Evolutionary conservation across 192 early-diverging fungal genomes (phyloP), one percentile per base, ranked within the genome.

Genomic region (Dissophora globulifera): DNA sequence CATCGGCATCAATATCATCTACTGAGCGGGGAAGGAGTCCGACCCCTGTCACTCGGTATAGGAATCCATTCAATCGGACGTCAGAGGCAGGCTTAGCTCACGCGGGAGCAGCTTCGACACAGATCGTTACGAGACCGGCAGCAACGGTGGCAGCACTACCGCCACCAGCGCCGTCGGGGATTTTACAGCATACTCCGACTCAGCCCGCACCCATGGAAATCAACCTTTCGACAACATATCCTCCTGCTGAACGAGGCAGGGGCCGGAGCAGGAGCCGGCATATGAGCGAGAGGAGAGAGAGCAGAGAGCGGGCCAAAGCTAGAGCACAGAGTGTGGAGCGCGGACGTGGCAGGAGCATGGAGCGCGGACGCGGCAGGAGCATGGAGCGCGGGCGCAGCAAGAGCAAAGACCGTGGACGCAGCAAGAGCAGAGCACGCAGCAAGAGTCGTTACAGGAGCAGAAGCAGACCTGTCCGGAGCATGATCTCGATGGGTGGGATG

Each of bases 401-500:
- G 31, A 50, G 62, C 41, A 53, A 53, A 19, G 51, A 51, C 19
- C 51, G 63, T 4, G 20, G 23, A 4, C 25, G 65, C 16, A 50
- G 35, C 25, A 57, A 58, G 16, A 54, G 50, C 22, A 33, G 62
- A 29, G 50, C 51, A 5, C 17, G 51, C 23, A 63, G 61, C 27
- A 70, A 30, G 45, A 70, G 67, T 23, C 38, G 46, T 12, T 7
- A 10, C 25, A 45, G 67, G 40, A 61, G 67, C n/a, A 47, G 51
- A 23, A 71, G 69, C 26, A 47, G 69, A 35, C 49, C 69, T 8
- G 49, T 35, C 4, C 54, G 69, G 25, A 51, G 56, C 10, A 46
- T 40, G 1, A 38, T 74, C 20, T 23, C 47, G 10, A 74, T 74
- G 69, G 61, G 65, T 9, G 61, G 31, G 7, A n/a, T 33, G 22